Percentiles rank a stretch among this genome's conserved stretches.
phyloP scores from a whole-genome alignment of 2,329 filamentous ascomycete species.

The Raffaelea albimanens region DNA sequence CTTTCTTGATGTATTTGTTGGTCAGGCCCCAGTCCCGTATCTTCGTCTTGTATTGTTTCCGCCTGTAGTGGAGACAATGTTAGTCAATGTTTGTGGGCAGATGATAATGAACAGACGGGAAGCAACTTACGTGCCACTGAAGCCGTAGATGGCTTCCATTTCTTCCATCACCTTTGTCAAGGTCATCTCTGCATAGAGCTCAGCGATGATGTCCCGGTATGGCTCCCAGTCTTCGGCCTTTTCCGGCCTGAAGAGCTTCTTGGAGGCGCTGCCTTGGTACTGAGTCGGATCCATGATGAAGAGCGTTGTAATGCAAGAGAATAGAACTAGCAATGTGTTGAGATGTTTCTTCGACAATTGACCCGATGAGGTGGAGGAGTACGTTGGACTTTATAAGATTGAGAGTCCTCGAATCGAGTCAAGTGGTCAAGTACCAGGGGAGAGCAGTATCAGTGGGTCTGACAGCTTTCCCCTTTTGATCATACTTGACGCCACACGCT shows the following conservation, averaged over 20 bases:
- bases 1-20: conserved; percentile 23
- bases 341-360: no score
- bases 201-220: conserved; percentile 18
- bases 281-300: background rate
- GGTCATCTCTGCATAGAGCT: conserved; percentile 23
- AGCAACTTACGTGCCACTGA: conserved; percentile 21
- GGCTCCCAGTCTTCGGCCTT: conserved; percentile 24
- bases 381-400: no score
- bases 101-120: background rate
- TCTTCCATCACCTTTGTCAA: conserved; percentile 28
- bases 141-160: conserved; percentile 19
- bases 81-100: background rate
- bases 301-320: background rate
- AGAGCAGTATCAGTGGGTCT: background rate
- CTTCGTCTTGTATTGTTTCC: conserved; percentile 24
- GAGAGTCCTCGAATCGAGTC: no score
- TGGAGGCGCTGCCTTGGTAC: background rate
- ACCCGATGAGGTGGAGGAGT: no score
- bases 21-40: conserved; percentile 24
- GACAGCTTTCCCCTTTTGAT: background rate
- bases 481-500: background rate
- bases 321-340: background rate
- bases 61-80: conserved; percentile 7
- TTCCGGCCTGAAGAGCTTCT: conserved; percentile 13
- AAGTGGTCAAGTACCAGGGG: background rate